phyloP scores from a whole-genome alignment of 306 rosid genomes.

The Senna tora region DNA sequence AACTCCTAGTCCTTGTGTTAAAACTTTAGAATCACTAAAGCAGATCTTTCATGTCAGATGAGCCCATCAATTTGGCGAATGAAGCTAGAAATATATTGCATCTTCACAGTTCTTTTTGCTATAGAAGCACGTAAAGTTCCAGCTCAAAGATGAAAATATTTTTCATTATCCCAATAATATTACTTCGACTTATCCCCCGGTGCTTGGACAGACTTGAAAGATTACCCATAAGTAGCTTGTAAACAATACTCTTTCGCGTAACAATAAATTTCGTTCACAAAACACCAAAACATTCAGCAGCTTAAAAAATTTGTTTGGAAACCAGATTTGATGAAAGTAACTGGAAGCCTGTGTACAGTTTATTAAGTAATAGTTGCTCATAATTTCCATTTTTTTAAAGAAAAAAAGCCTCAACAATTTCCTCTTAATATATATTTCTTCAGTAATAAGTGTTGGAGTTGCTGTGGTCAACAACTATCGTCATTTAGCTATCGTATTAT shows the following conservation, averaged over 20 bases:
- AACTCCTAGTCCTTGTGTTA: conserved; percentile 4
- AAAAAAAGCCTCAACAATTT: too few species aligned
- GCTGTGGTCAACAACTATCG: too few species aligned
- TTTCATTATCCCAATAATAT: background rate
- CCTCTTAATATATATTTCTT: background rate
- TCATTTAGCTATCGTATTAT: too few species aligned
- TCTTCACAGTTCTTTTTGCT: background rate
- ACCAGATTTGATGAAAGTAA: too few species aligned
- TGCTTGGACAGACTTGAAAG: background rate
- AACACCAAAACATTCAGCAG: background rate
- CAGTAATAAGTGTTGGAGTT: too few species aligned
- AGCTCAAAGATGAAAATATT: background rate
- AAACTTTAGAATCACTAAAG: background rate
- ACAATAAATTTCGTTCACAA: background rate
- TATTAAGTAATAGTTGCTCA: too few species aligned
- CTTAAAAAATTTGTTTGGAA: too few species aligned
- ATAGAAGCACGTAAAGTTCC: background rate
- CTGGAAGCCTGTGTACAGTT: too few species aligned
- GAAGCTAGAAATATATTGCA: background rate
- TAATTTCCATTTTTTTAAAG: too few species aligned
- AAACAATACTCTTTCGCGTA: too few species aligned
- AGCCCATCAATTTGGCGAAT: conserved; percentile 17
- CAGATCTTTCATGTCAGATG: background rate
- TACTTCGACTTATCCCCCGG: background rate
- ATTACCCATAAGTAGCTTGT: too few species aligned